Conservation (phyloP, 345 rosid species). For the Carallia brachiata region DNA sequence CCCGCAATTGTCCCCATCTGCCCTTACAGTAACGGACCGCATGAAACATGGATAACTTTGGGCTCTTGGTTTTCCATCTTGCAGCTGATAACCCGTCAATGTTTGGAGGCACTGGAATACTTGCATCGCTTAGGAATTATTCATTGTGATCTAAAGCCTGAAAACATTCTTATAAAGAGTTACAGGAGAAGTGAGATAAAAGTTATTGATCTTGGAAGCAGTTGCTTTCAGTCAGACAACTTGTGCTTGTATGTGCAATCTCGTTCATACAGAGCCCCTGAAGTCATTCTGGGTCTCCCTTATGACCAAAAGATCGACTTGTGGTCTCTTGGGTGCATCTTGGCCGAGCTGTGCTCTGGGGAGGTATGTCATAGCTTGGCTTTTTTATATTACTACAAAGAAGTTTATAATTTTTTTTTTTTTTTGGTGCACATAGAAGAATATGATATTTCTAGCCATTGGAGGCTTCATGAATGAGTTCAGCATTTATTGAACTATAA, state of each 20-base stretch:
- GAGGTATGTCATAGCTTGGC: constrained; percentile 51
- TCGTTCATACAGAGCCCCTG: constrained; percentile 96
- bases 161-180: constrained; percentile 83
- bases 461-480: background rate
- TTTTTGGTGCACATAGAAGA: background rate
- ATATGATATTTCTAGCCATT: background rate
- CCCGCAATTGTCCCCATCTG: background rate
- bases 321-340: constrained; percentile 96
- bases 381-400: background rate
- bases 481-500: background rate
- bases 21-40: background rate
- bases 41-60: background rate
- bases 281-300: constrained; percentile 90
- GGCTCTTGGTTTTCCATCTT: background rate
- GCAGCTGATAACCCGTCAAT: constrained; percentile 78
- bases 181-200: constrained; percentile 74
- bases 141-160: constrained; percentile 97
- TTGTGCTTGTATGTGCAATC: constrained; percentile 86
- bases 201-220: constrained; percentile 97
- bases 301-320: constrained; percentile 85
- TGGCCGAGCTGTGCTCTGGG: constrained; percentile 89
- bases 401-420: background rate
- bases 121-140: constrained; percentile 81
- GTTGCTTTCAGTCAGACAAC: constrained; percentile 83
- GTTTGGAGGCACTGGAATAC: constrained; percentile 87